Conservation (phyloP, 2,329 filamentous ascomycete species). For the Pyrenophora tritici-repentis region DNA sequence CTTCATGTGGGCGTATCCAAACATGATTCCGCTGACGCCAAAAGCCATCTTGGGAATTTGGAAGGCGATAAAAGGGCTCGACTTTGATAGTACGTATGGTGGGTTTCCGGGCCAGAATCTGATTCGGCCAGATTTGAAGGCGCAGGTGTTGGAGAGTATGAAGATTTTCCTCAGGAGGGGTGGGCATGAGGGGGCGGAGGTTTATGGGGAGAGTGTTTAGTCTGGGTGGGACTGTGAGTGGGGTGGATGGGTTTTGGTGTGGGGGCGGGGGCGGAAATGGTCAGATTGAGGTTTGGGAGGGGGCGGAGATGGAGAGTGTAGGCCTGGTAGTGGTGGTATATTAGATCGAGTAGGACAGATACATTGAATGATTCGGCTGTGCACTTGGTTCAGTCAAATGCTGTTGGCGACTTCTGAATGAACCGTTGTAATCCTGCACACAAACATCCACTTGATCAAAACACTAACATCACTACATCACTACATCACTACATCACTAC, state of each 20-base stretch:
- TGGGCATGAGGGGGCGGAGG: slow-evolving; percentile 52
- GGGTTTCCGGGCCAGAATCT: slow-evolving; percentile 70
- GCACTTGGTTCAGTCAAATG: too few relatives aligned
- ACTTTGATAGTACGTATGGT: slow-evolving; percentile 70
- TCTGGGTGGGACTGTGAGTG: not conserved
- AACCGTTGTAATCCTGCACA: too few relatives aligned
- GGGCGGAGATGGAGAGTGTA: too few relatives aligned
- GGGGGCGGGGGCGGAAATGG: too few relatives aligned
- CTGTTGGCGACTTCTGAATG: too few relatives aligned
- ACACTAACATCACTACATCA: too few relatives aligned
- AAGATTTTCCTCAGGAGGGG: slow-evolving; percentile 68
- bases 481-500: too few relatives aligned
- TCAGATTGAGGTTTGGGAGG: too few relatives aligned
- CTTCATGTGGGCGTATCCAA: slow-evolving; percentile 71
- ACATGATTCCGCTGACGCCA: slow-evolving; percentile 68
- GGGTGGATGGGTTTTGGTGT: not conserved
- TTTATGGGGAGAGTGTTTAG: slow-evolving; percentile 39
- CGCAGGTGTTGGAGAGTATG: slow-evolving; percentile 73
- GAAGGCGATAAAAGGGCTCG: slow-evolving; percentile 64
- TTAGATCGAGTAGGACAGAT: too few relatives aligned
- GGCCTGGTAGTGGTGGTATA: too few relatives aligned
- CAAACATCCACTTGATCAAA: too few relatives aligned
- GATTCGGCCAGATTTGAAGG: slow-evolving; percentile 60
- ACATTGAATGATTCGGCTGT: too few relatives aligned
- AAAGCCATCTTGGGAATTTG: slow-evolving; percentile 71